Evolutionary conservation across 2,329 filamentous ascomycete genomes (phyloP).

Genomic region (Phaeoacremonium minimum): DNA sequence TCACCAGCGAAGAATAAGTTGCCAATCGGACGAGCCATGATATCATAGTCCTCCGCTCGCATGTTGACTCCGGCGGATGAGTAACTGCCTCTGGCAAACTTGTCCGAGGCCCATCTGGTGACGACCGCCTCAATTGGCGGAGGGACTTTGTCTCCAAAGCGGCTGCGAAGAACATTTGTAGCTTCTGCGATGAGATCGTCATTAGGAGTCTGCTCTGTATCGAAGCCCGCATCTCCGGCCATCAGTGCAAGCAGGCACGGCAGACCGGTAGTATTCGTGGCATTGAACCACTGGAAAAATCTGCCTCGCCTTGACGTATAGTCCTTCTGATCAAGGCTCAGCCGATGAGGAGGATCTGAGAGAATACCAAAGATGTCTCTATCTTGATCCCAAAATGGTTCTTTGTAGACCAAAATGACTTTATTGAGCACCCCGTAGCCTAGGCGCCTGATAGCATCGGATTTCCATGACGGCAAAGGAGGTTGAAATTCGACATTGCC

Average conservation of each 20-base stretch:
- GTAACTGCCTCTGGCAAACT: slow-evolving; percentile 90
- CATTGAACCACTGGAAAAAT: slow-evolving; percentile 98
- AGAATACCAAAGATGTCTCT: slow-evolving; percentile 93
- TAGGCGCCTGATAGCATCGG: slow-evolving; percentile 72
- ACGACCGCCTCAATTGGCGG: slow-evolving; percentile 81
- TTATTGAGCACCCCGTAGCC: slow-evolving; percentile 96
- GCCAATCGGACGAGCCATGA: slow-evolving; percentile 79
- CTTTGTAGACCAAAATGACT: slow-evolving; percentile 83
- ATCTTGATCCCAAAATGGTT: slow-evolving; percentile 84
- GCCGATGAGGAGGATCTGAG: slow-evolving; percentile 63
- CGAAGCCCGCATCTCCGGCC: slow-evolving; percentile 90
- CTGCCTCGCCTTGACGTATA: slow-evolving; percentile 78
- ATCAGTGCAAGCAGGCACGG: slow-evolving; percentile 88
- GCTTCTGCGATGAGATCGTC: slow-evolving; percentile 76
- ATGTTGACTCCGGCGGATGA: slow-evolving; percentile 87
- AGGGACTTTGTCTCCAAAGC: slow-evolving; percentile 71
- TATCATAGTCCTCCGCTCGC: slow-evolving; percentile 82
- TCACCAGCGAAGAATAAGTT: slow-evolving; percentile 95
- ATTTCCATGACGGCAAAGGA: slow-evolving; percentile 82
- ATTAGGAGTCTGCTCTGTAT: slow-evolving; percentile 75
- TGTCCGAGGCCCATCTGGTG: slow-evolving; percentile 88
- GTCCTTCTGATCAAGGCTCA: slow-evolving; percentile 73
- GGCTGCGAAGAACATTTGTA: slow-evolving; percentile 68
- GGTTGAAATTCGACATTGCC: slow-evolving; percentile 81
- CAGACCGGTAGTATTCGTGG: slow-evolving; percentile 81